Conservation (phyloP, 164 flowering plant species). For the Vitis rotundifolia region DNA sequence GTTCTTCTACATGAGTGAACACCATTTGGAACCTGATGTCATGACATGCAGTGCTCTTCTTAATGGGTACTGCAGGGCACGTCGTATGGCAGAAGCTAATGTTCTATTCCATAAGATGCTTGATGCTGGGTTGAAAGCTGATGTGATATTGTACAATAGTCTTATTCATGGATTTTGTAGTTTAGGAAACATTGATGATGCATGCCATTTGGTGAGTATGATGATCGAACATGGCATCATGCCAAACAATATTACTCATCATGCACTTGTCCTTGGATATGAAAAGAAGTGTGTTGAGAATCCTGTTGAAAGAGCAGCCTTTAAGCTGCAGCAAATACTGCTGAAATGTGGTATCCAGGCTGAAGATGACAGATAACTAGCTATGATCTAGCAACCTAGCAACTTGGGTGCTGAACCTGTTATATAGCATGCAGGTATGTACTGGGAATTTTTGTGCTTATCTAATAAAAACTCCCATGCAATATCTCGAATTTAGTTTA, state of each 20-base stretch:
- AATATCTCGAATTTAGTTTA: too few species aligned
- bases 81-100: constrained; percentile 44
- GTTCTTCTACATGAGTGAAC: constrained; percentile 48
- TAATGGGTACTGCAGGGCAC: constrained; percentile 43
- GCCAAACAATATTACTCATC: constrained; percentile 43
- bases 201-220: constrained; percentile 35
- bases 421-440: too few species aligned
- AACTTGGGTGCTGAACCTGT: too few species aligned
- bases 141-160: constrained; percentile 46
- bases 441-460: too few species aligned
- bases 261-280: constrained; percentile 41
- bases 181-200: constrained; percentile 34
- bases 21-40: constrained; percentile 44
- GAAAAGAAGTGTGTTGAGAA: constrained; percentile 27
- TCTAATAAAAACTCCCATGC: too few species aligned
- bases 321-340: constrained; percentile 32
- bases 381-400: too few species aligned
- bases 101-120: constrained; percentile 40
- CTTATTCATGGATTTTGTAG: constrained; percentile 53
- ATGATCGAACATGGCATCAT: constrained; percentile 38
- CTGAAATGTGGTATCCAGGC: constrained; percentile 21
- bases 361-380: constrained; percentile 1
- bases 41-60: constrained; percentile 56
- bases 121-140: constrained; percentile 43
- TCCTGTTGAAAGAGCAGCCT: constrained; percentile 33